phyloP scores from a whole-genome alignment of 1,139 yeast genomes.

The Kodamaea sp. region DNA sequence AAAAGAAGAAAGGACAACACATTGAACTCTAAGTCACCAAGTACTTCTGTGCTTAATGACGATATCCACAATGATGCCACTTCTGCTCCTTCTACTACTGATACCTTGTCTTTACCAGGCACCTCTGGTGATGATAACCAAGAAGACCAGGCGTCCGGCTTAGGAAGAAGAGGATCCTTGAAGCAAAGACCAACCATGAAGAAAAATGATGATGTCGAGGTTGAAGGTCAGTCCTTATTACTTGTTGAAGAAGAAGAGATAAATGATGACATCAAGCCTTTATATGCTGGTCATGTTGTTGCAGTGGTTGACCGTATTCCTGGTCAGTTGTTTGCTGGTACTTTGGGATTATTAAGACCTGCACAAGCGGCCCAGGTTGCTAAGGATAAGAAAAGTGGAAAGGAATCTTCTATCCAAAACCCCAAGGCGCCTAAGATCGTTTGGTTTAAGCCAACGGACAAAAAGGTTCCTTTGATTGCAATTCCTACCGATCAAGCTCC shows the following conservation, averaged over 20 bases:
- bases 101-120: constrained; percentile 10
- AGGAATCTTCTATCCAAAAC: constrained; percentile 48
- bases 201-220: constrained; percentile 97
- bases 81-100: constrained; percentile 31
- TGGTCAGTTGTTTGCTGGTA: constrained; percentile 92
- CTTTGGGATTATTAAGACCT: constrained; percentile 89
- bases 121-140: constrained; percentile 21
- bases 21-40: constrained; percentile 30
- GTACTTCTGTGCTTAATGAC: constrained; percentile 47
- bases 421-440: constrained; percentile 85
- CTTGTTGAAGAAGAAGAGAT: constrained; percentile 95
- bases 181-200: constrained; percentile 98
- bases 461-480: constrained; percentile 95
- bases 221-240: constrained; percentile 91
- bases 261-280: constrained; percentile 87
- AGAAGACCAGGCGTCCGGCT: constrained; percentile 27
- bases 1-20: constrained; percentile 83
- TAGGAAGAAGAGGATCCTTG: constrained; percentile 85
- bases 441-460: constrained; percentile 98
- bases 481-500: constrained; percentile 99
- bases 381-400: constrained; percentile 61
- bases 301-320: constrained; percentile 98
- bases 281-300: constrained; percentile 97
- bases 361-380: constrained; percentile 93
- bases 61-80: constrained; percentile 75